Evolutionary conservation across 1,284 basidiomycete genomes (phyloP), one percentile per base, ranked within the genome.

Genomic region (Earliella scabrosa): DNA sequence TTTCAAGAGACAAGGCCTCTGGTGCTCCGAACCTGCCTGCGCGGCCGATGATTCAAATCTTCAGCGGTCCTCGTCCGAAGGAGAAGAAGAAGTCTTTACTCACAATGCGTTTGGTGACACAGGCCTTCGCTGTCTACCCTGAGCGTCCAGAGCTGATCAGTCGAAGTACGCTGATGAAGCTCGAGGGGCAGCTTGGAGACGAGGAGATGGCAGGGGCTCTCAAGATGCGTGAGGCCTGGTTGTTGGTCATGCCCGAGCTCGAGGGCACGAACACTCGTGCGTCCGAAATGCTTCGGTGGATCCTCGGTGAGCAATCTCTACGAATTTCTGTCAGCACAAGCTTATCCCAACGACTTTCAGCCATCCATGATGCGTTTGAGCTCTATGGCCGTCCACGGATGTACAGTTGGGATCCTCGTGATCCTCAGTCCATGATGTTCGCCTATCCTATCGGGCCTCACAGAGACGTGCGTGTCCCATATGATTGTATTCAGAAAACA

Each of bases 201-300:
- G 92, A 95, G 65, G 89, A 93, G 14, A 73, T 82, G 31, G 86
- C 84, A 10, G 82, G 78, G 11, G 71, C 71, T 4, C 86, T 90
- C 82, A 78, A 76, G 59, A 72, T 74, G 14, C 74, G 82, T 48
- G 92, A 95, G 65, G 93, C 89, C 13, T 97, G 92, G 92, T 68
- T 93, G 21, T 78, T 96, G 63, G 75, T 95, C 58, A 95, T 96
- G 90, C 94, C 94, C 23, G 93, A 95, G 66, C 69, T 87, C 1
- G 80, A 82, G 47, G 73, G 71, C 5, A 74, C 75, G 14, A 81
- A 78, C 47, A 75, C 69, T 24, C 75, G 76, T 35, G 75, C 85
- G 21, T 81, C 83, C 43, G 95, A 96, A 72, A 97, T 98, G 93
- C 80, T 98, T 63, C 91, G 90, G 70, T 99, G 97, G 96, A 78